phyloP scores from a whole-genome alignment of 768 basidiomycete genomes.

The Nidula microcarpa region DNA sequence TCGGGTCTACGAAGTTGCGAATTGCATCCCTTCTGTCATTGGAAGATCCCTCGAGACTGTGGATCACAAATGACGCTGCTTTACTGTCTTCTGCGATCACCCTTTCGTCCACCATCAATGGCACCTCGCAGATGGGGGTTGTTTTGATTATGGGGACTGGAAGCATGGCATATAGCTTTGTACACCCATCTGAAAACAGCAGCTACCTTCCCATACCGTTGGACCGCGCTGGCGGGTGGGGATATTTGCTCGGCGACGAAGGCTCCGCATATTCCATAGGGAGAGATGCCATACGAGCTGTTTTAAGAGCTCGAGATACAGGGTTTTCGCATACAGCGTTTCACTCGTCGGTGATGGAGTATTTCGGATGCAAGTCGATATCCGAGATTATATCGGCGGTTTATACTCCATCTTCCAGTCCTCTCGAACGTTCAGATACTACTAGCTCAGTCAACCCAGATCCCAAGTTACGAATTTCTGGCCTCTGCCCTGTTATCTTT shows the following conservation, averaged over 20 bases:
- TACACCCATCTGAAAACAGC: constrained; percentile 4
- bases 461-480: constrained; percentile 20
- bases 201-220: constrained; percentile 8
- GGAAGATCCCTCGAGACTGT: constrained; percentile 7
- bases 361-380: constrained; percentile 14
- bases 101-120: background rate
- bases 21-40: constrained; percentile 11
- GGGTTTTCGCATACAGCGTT: constrained; percentile 13
- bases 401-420: constrained; percentile 11
- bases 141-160: constrained; percentile 20
- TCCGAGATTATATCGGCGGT: constrained; percentile 16
- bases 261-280: constrained; percentile 20
- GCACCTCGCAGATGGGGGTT: constrained; percentile 10
- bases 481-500: constrained; percentile 15
- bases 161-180: constrained; percentile 17
- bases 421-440: no score
- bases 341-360: constrained; percentile 10
- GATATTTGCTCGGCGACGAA: constrained; percentile 21
- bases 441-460: constrained; percentile 7
- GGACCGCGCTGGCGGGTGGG: constrained; percentile 19
- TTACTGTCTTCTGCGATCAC: constrained; percentile 19
- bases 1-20: constrained; percentile 10
- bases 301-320: constrained; percentile 11
- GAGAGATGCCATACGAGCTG: constrained; percentile 16
- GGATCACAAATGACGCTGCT: constrained; percentile 21